These are phyloP conservation scores for Quercus wislizeni DNA, from an alignment of 306 rosid genomes.

Conservation along the genomic window DNA sequence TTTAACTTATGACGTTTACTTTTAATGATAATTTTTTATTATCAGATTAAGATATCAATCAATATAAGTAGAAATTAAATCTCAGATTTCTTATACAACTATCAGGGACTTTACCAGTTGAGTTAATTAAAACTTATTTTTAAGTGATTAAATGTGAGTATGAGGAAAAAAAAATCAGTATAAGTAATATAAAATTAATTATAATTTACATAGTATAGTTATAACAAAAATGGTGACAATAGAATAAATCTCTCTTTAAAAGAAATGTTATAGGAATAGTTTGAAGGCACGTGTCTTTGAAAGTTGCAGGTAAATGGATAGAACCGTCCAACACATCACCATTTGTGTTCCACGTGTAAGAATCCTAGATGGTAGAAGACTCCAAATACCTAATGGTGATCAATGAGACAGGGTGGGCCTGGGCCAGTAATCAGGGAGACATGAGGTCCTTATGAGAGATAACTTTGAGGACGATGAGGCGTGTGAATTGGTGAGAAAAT, in stretches of 20 bases:
- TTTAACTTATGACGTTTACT: rapidly evolving
- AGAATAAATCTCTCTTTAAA: no score
- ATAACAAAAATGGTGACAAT: no score
- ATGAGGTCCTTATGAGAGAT: neutral
- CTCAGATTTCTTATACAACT: rapidly evolving
- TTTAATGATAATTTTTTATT: rapidly evolving
- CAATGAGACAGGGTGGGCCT: neutral
- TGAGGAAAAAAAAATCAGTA: no score
- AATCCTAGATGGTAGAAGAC: slow-evolving; percentile 20
- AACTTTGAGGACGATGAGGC: no score
- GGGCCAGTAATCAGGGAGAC: neutral
- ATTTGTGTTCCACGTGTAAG: slow-evolving; percentile 4
- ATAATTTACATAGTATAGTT: no score
- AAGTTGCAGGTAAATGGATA: slow-evolving; percentile 8
- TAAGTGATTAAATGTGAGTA: no score
- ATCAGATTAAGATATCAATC: no score
- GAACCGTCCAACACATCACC: slow-evolving; percentile 18
- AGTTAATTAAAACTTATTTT: rapidly evolving
- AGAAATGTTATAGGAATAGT: neutral
- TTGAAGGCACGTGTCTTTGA: slow-evolving; percentile 32
- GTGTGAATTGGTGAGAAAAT: no score
- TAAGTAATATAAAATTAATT: no score
- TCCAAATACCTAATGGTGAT: neutral
- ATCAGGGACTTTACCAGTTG: rapidly evolving
- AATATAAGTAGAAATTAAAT: rapidly evolving